Evolutionary conservation across 306 rosid genomes (phyloP).

Genomic region (Acacia acuminata): DNA sequence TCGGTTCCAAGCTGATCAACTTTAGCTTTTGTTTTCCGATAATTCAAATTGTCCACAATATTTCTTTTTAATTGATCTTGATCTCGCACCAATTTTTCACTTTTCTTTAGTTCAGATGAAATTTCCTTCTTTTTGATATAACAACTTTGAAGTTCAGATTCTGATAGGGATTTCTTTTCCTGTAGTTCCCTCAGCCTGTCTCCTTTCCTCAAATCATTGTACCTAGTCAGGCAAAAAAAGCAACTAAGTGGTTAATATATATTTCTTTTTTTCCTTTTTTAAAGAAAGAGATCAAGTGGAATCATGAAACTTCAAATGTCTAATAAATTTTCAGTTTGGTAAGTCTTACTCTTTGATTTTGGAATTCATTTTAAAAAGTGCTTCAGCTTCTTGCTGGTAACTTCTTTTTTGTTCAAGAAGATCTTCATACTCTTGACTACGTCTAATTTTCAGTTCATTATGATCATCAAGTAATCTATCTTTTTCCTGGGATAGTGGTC

Average conservation of each 20-base stretch:
- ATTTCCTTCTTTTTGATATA: conserved; percentile 64
- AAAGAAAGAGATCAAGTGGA: conserved; percentile 12
- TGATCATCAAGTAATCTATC: conserved; percentile 60
- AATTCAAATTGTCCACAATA: conserved; percentile 78
- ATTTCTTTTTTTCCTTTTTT: too few species aligned
- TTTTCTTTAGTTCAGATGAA: conserved; percentile 56
- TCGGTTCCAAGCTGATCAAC: conserved; percentile 67
- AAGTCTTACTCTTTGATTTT: conserved; percentile 72
- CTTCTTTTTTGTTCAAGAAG: conserved; percentile 59
- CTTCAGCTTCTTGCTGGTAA: conserved; percentile 67
- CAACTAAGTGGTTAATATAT: not conserved
- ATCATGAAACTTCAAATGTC: not conserved
- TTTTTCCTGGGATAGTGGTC: conserved; percentile 72
- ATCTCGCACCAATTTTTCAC: conserved; percentile 54
- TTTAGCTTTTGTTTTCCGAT: conserved; percentile 80
- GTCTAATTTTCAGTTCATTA: conserved; percentile 64
- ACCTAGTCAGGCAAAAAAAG: conserved; percentile 48
- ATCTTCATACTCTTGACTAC: conserved; percentile 55
- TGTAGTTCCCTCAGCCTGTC: conserved; percentile 72
- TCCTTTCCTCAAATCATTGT: conserved; percentile 63
- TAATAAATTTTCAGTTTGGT: conserved; percentile 1
- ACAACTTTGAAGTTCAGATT: conserved; percentile 67
- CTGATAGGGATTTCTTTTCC: conserved; percentile 59
- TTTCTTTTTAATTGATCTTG: conserved; percentile 68
- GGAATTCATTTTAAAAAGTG: conserved; percentile 44